Evolutionary conservation across 331 rosid genomes (phyloP).

Genomic region (Quercus lobata): DNA sequence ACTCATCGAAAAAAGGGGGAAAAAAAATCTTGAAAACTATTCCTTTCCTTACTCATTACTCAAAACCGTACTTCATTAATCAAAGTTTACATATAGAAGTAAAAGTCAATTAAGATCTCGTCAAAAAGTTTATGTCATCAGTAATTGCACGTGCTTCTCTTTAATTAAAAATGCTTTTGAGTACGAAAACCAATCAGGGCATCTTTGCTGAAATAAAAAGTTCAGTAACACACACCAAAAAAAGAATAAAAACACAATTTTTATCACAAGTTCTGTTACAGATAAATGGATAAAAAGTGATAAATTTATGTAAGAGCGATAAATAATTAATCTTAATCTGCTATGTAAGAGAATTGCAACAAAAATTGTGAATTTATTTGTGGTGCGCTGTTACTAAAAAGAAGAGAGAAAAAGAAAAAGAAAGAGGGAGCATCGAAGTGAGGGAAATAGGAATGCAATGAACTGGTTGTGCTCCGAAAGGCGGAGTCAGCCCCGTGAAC

Average conservation of each 20-base stretch:
- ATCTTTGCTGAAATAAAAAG: too few species aligned
- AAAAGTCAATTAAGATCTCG: not conserved
- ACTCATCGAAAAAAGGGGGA: too few species aligned
- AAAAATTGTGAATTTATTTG: too few species aligned
- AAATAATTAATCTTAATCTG: fast-evolving
- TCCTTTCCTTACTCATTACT: not conserved
- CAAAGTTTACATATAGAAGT: too few species aligned
- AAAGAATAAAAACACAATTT: too few species aligned
- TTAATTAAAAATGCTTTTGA: conserved; percentile 14
- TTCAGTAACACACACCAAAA: fast-evolving
- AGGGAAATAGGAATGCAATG: not conserved
- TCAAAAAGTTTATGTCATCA: not conserved
- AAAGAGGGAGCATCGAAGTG: not conserved
- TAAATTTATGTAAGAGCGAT: fast-evolving
- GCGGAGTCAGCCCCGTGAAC: conserved; percentile 57
- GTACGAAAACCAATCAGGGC: not conserved
- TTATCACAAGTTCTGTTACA: too few species aligned
- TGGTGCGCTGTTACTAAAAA: too few species aligned
- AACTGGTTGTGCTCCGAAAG: conserved; percentile 43
- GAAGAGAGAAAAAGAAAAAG: not conserved
- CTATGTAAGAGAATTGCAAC: fast-evolving
- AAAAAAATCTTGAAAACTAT: not conserved
- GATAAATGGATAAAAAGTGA: fast-evolving
- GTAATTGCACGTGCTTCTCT: conserved; percentile 27
- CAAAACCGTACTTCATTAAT: not conserved